Evolutionary conservation across 208 protist species (phyloP).

Genomic region (Acanthamoeba lenticulata): DNA sequence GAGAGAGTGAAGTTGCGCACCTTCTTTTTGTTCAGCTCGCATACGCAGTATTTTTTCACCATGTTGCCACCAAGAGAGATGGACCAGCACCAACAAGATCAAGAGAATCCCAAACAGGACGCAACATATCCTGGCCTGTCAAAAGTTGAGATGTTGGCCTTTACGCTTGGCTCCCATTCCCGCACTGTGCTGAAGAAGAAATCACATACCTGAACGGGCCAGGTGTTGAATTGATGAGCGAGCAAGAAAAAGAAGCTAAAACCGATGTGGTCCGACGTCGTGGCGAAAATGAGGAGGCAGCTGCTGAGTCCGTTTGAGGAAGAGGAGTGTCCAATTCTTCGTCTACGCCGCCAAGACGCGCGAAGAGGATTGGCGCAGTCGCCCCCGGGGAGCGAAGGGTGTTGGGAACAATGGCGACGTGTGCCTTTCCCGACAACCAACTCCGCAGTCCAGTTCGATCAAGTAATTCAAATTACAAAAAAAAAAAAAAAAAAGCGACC

Average conservation of each 20-base stretch:
- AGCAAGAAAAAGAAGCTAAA: not conserved
- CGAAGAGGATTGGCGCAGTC: no score
- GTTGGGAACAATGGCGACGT: no score
- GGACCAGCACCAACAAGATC: not conserved
- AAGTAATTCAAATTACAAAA: no score
- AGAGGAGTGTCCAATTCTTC: no score
- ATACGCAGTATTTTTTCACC: not conserved
- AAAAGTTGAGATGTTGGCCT: not conserved
- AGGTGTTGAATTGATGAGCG: conserved; percentile 8
- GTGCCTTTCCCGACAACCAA: no score
- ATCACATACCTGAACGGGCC: not conserved
- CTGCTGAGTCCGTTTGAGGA: no score
- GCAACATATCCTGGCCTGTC: conserved; percentile 12
- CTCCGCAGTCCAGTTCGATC: no score
- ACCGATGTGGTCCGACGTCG: not conserved
- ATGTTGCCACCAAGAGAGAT: conserved; percentile 21
- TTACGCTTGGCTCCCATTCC: no score
- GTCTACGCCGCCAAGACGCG: no score
- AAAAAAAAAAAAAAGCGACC: no score
- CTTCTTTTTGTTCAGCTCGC: not conserved
- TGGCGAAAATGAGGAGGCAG: not conserved
- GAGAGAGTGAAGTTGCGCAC: not conserved
- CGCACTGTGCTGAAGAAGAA: not conserved
- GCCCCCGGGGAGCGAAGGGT: no score
- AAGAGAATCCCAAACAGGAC: not conserved